Conservation (phyloP, 768 basidiomycete species). For the Wakefieldia striispora region DNA sequence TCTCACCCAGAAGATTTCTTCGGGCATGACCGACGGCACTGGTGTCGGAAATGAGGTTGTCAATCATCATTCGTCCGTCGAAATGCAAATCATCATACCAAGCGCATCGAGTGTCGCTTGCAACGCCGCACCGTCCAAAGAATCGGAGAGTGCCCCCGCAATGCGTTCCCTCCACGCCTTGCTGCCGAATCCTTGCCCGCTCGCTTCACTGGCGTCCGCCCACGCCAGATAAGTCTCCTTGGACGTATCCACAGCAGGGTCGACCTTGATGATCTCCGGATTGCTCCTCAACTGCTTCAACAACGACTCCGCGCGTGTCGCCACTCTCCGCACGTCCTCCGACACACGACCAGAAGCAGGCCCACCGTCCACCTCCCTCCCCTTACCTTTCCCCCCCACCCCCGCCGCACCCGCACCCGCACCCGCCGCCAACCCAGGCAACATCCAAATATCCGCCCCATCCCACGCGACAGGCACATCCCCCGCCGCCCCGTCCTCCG, state of each 20-base stretch:
- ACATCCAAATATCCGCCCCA: constrained; percentile 82
- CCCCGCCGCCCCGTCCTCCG: constrained; percentile 48
- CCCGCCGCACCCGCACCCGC: constrained; percentile 19
- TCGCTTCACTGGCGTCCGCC: constrained; percentile 56
- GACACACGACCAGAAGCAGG: constrained; percentile 28
- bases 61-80: background rate
- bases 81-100: constrained; percentile 41
- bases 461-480: constrained; percentile 63
- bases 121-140: constrained; percentile 51
- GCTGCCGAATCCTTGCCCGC: constrained; percentile 45
- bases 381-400: constrained; percentile 33
- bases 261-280: constrained; percentile 69
- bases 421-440: constrained; percentile 45
- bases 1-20: constrained; percentile 76
- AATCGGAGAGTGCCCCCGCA: constrained; percentile 46
- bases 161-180: constrained; percentile 56
- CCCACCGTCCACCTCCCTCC: constrained; percentile 31
- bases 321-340: constrained; percentile 48
- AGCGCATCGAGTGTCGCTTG: constrained; percentile 52
- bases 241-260: constrained; percentile 66
- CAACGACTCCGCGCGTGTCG: constrained; percentile 75
- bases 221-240: constrained; percentile 58
- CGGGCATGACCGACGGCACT: constrained; percentile 69
- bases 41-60: constrained; percentile 6
- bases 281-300: constrained; percentile 72